These are phyloP conservation scores for Pisolithus microcarpus DNA, from an alignment of 768 basidiomycete genomes.

Conservation along the genomic window DNA sequence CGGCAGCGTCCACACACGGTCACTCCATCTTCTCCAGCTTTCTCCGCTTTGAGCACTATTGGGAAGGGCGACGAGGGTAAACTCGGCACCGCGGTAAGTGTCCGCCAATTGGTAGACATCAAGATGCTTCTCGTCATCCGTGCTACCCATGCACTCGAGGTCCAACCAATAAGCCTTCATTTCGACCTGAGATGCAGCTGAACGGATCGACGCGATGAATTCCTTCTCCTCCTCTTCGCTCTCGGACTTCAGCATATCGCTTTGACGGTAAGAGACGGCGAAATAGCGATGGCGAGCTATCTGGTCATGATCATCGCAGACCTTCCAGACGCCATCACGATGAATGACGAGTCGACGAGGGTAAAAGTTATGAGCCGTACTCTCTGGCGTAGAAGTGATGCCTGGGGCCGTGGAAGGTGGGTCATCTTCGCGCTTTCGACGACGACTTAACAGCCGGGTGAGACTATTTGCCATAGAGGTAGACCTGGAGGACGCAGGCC, in stretches of 20 bases:
- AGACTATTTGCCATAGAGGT: background rate
- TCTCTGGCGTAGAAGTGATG: no score
- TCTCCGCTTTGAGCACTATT: background rate
- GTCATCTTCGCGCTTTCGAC: no score
- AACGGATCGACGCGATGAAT: conserved; percentile 7
- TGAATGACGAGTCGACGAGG: conserved; percentile 9
- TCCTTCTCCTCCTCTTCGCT: background rate
- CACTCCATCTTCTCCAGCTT: conserved; percentile 13
- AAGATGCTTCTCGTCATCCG: conserved; percentile 8
- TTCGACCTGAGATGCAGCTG: background rate
- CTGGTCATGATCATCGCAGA: background rate
- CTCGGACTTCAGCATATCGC: conserved; percentile 2
- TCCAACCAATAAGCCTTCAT: conserved; percentile 15
- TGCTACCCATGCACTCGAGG: conserved; percentile 11
- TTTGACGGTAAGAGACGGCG: conserved; percentile 11
- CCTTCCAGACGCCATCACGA: conserved; percentile 1
- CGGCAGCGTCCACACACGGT: conserved; percentile 12
- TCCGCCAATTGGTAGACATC: conserved; percentile 15
- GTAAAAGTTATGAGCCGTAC: conserved; percentile 1
- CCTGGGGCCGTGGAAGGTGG: no score
- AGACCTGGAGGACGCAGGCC: background rate
- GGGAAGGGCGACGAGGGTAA: conserved; percentile 10
- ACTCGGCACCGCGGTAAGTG: conserved; percentile 8
- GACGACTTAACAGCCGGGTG: conserved; percentile 1
- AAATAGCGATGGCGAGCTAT: conserved; percentile 8